Evolutionary conservation across 2,329 filamentous ascomycete genomes (phyloP), one percentile per base, ranked within the genome.

Genomic region (Parastagonospora nodorum): DNA sequence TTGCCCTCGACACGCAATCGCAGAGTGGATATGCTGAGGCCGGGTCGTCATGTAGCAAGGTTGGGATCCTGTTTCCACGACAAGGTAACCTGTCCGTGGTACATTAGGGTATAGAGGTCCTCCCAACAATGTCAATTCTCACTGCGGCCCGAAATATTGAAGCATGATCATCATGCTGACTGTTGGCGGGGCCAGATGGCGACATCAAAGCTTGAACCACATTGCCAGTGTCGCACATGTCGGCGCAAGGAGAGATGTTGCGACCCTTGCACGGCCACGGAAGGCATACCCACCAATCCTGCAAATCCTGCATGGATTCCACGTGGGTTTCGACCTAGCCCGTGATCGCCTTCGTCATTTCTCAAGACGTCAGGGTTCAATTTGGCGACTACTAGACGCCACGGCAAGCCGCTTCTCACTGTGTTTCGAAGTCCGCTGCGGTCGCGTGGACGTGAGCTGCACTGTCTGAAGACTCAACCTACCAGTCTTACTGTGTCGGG

Each of bases 241-340:
- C 35, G 37, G 27, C 11, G 27, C 37, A 24, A 16, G 29, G 29
- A 42, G 19, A 16, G 16, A 6, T 16, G 15, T 24, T 39, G 19
- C 15, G 37, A 39, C 37, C 37, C 37, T 16, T 19, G 37, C 11
- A 16, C 11, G 37, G 14, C 33, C 28, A n/a, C 33, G 29, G n/a
- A 30, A 15, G 24, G 16, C 15, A 29, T n/a, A 42, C 40, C 29
- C 30, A 32, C 36, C 29, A 39, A 39, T 39, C 29, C 41, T 44
- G 28, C 19, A 42, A 39, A 40, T 38, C 30, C 30, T 55, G 53
- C 45, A 41, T 47, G 48, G 48, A 49, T 43, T 49, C 55, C 55
- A 61, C 58, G 51, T 58, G 51, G 48, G 19, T n/a, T 11, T 30
- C 33, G 28, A 30, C n/a, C n/a, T 16, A 5, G n/a, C 33, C n/a